Evolutionary conservation across 306 rosid genomes (phyloP).

Genomic region (Pachyrhizus erosus): DNA sequence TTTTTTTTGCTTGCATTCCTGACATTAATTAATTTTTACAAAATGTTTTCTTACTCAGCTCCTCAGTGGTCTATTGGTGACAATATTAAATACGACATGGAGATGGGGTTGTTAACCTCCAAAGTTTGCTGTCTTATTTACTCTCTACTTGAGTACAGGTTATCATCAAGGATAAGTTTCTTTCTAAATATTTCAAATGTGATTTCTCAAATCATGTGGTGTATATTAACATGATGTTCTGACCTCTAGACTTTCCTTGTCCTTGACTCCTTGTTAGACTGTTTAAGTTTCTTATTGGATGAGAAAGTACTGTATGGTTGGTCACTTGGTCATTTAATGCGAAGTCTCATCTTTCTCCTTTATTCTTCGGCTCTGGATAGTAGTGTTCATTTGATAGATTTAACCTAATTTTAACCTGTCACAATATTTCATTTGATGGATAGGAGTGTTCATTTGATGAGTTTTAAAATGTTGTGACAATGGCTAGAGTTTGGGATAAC

Average conservation of each 20-base stretch:
- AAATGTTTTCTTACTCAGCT: slow-evolving; percentile 51
- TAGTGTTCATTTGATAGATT: neutral
- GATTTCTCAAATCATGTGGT: slow-evolving; percentile 9
- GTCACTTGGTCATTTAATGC: neutral
- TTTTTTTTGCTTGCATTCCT: slow-evolving; percentile 27
- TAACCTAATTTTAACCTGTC: neutral
- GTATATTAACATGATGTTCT: neutral
- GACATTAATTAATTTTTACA: slow-evolving; percentile 9
- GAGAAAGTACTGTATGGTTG: neutral
- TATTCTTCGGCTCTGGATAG: neutral
- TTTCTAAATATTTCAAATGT: slow-evolving; percentile 17
- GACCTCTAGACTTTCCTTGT: slow-evolving; percentile 15
- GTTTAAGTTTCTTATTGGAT: slow-evolving; percentile 6
- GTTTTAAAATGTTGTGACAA: neutral
- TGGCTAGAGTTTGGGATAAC: neutral
- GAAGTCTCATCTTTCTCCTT: neutral
- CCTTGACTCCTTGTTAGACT: neutral
- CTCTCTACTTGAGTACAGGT: slow-evolving; percentile 86
- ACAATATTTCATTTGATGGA: neutral
- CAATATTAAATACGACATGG: slow-evolving; percentile 46
- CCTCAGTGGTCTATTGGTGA: slow-evolving; percentile 58
- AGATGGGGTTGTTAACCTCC: slow-evolving; percentile 59
- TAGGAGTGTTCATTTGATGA: too few relatives aligned
- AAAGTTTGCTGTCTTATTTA: slow-evolving; percentile 78
- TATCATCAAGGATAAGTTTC: slow-evolving; percentile 16